Percentiles rank a stretch among this genome's conserved stretches.
These are phyloP conservation scores for Binderoboletus segoi DNA, from an alignment of 1,284 basidiomycete genomes.

Conservation along the genomic window DNA sequence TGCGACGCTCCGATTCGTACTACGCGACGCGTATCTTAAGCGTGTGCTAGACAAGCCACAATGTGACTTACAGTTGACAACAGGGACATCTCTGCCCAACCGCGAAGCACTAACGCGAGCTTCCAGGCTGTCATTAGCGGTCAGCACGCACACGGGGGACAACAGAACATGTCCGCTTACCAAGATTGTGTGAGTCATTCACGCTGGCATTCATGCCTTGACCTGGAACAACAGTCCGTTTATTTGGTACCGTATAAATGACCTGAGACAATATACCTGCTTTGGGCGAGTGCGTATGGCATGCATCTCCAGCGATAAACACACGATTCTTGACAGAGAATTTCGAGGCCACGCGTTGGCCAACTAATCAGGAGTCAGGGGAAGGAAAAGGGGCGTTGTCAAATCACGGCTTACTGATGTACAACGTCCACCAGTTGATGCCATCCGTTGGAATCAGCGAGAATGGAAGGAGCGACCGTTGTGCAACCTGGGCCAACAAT, in stretches of 20 bases:
- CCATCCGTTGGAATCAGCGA: constrained; percentile 43
- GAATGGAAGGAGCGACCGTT: constrained; percentile 43
- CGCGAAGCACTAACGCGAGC: constrained; percentile 55
- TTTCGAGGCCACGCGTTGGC: constrained; percentile 49
- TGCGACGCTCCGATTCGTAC: constrained; percentile 48
- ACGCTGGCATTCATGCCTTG: constrained; percentile 75
- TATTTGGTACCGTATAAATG: background rate
- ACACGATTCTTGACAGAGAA: constrained; percentile 46
- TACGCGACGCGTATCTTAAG: constrained; percentile 8
- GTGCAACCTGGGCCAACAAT: constrained; percentile 26
- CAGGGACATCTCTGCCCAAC: constrained; percentile 55
- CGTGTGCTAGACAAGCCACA: background rate
- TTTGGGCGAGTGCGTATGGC: constrained; percentile 58
- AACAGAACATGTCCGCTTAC: constrained; percentile 8
- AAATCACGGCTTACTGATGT: constrained; percentile 34
- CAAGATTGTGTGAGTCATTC: constrained; percentile 50
- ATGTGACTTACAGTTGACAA: constrained; percentile 49
- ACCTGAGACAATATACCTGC: constrained; percentile 41
- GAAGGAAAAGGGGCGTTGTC: too few species aligned
- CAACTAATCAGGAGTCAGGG: constrained; percentile 31
- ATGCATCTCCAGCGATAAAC: constrained; percentile 51
- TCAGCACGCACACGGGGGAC: background rate
- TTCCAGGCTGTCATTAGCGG: constrained; percentile 50
- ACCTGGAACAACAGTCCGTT: constrained; percentile 36
- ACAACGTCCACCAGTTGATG: constrained; percentile 52